phyloP scores from a whole-genome alignment of 495 filamentous ascomycete species.

The Hypoxylon perforatum region DNA sequence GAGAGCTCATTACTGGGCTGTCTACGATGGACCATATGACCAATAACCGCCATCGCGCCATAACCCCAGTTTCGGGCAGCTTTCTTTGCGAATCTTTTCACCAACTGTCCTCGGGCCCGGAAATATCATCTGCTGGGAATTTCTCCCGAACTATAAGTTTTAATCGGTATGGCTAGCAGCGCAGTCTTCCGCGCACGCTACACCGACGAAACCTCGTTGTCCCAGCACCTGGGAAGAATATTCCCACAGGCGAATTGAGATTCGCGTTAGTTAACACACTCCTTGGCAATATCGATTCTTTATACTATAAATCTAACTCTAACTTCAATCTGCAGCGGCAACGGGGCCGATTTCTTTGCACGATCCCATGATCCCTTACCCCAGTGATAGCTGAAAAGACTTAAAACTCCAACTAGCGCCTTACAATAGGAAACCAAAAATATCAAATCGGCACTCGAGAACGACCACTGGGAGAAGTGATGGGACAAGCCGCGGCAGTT shows the following conservation, averaged over 20 bases:
- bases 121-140: neutral
- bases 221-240: constrained; percentile 10
- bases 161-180: neutral
- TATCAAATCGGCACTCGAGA: constrained; percentile 5
- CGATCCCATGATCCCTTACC: neutral
- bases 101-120: neutral
- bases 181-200: constrained; percentile 15
- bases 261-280: constrained; percentile 1
- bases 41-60: no score
- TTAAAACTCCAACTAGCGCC: neutral
- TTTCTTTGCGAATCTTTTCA: neutral
- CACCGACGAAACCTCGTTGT: constrained; percentile 15
- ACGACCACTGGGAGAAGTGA: constrained; percentile 10
- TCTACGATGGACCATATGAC: no score
- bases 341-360: constrained; percentile 16
- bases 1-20: no score
- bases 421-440: neutral
- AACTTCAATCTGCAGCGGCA: neutral
- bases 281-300: neutral
- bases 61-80: no score
- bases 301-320: neutral
- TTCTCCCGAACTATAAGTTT: neutral
- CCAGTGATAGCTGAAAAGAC: neutral
- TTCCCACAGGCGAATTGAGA: constrained; percentile 8
- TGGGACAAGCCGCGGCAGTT: neutral